These are phyloP conservation scores for Jaltomata sinuosa DNA, from an alignment of 257 asterid genomes.

Conservation along the genomic window DNA sequence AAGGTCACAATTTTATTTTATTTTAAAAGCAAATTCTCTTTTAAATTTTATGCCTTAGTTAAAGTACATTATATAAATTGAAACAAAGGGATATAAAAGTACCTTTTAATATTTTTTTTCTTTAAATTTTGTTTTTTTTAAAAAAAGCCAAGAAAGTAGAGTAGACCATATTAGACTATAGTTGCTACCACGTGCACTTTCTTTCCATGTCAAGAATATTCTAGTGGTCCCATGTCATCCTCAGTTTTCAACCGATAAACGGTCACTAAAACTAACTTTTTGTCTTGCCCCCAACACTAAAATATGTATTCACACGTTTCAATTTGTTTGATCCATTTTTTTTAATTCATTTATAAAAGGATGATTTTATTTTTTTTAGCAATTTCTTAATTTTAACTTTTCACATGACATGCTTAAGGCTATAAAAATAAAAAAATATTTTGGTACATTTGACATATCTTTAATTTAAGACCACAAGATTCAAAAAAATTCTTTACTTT, in stretches of 20 bases:
- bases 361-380: too few species aligned
- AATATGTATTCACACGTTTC: too few species aligned
- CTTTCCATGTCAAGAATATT: not conserved
- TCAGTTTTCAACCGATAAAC: constrained; percentile 3
- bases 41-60: not conserved
- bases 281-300: not conserved
- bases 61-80: not conserved
- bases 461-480: too few species aligned
- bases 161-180: not conserved
- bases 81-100: not conserved
- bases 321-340: too few species aligned
- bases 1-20: too few species aligned
- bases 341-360: too few species aligned
- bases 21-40: too few species aligned
- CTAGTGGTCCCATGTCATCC: not conserved
- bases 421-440: too few species aligned
- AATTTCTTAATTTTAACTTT: too few species aligned
- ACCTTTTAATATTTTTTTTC: not conserved
- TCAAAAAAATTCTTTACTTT: too few species aligned
- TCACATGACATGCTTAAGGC: too few species aligned
- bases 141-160: not conserved
- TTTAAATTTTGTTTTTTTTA: not conserved
- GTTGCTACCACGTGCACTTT: constrained; percentile 5
- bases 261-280: constrained; percentile 6
- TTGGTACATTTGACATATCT: too few species aligned